phyloP scores from a whole-genome alignment of 1,284 basidiomycete genomes.

The Puccinia horiana region DNA sequence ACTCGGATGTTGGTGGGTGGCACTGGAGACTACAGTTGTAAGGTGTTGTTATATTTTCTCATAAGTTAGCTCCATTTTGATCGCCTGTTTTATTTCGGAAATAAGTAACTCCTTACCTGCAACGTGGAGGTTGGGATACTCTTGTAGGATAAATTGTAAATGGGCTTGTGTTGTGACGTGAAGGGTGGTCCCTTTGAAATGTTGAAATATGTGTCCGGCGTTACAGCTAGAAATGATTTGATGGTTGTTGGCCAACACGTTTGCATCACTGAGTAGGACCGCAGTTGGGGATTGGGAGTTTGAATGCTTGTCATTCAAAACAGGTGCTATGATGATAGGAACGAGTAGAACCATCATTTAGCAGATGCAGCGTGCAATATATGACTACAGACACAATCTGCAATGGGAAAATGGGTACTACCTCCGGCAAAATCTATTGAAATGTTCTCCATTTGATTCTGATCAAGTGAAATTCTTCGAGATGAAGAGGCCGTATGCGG shows the following conservation, averaged over 20 bases:
- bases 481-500: not conserved
- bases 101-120: slow-evolving; percentile 10
- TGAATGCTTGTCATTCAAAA: not conserved
- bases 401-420: not conserved
- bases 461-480: slow-evolving; percentile 1
- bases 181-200: slow-evolving; percentile 40
- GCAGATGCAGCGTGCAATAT: not conserved
- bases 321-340: not conserved
- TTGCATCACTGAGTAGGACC: not conserved
- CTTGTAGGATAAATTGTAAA: slow-evolving; percentile 39
- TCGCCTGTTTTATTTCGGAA: not conserved
- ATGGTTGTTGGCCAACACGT: not conserved
- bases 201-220: slow-evolving; percentile 23
- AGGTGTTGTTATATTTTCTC: not conserved
- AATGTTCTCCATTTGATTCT: not conserved
- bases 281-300: slow-evolving; percentile 4
- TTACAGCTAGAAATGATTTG: slow-evolving; percentile 28
- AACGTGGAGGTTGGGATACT: slow-evolving; percentile 31
- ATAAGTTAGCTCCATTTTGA: not conserved
- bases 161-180: slow-evolving; percentile 33
- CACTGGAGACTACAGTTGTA: slow-evolving; percentile 9
- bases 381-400: not conserved
- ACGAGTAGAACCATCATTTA: not conserved
- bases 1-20: slow-evolving; percentile 12
- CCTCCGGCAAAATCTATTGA: not conserved